Evolutionary conservation across 257 asterid species (phyloP).

Genomic region (Penstemon davidsonii): DNA sequence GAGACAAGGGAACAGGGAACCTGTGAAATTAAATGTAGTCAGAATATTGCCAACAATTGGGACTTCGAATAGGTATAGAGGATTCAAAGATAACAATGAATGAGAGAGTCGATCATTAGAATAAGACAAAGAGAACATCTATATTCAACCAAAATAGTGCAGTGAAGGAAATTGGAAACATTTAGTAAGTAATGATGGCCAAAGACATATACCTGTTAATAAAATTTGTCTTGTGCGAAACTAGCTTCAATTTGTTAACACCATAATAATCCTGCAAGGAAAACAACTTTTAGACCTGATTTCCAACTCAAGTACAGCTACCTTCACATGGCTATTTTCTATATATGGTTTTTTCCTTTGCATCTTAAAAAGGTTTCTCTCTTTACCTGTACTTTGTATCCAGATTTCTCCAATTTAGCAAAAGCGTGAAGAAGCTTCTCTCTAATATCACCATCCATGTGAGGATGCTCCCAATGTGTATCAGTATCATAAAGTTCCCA

Average conservation of each 20-base stretch:
- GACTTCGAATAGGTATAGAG: not conserved
- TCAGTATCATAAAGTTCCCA: slow-evolving; percentile 86
- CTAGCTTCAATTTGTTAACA: slow-evolving; percentile 66
- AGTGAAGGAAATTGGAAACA: not conserved
- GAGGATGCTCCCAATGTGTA: slow-evolving; percentile 71
- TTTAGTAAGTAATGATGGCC: slow-evolving; percentile 9
- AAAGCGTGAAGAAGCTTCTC: slow-evolving; percentile 53
- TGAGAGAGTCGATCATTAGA: slow-evolving; percentile 14
- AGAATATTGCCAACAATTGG: slow-evolving; percentile 2
- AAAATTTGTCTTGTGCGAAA: slow-evolving; percentile 64
- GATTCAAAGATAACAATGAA: not conserved
- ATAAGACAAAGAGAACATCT: not conserved
- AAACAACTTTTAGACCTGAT: slow-evolving; percentile 22
- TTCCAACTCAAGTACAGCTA: slow-evolving; percentile 14
- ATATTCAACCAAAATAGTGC: not conserved
- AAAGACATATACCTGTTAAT: slow-evolving; percentile 62
- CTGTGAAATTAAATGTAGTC: slow-evolving; percentile 41
- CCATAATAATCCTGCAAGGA: slow-evolving; percentile 83
- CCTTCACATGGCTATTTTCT: not conserved
- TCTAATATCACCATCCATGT: slow-evolving; percentile 56
- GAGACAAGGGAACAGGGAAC: slow-evolving; percentile 85
- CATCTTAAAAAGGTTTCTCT: not conserved
- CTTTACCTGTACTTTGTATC: slow-evolving; percentile 58
- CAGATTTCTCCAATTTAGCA: slow-evolving; percentile 68
- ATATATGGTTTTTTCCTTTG: too few relatives aligned